These are phyloP conservation scores for Pseudopyricularia cyperi DNA, from an alignment of 2,329 filamentous ascomycete species.

Conservation along the genomic window DNA sequence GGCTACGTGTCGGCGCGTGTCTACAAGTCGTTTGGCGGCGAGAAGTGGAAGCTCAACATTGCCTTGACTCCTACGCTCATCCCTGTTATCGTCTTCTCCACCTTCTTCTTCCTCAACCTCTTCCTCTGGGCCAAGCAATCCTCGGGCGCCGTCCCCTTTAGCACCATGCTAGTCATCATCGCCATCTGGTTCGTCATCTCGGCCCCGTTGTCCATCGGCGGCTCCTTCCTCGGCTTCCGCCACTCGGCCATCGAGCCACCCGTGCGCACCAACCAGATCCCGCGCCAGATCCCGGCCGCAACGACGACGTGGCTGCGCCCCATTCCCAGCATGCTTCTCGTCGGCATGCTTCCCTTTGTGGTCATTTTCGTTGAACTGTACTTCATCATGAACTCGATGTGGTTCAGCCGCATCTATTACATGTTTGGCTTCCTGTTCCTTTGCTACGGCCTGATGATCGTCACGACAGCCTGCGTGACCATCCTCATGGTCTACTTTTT, in stretches of 20 bases:
- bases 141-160: slow-evolving; percentile 88
- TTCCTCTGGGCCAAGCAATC: slow-evolving; percentile 92
- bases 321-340: slow-evolving; percentile 80
- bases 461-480: slow-evolving; percentile 84
- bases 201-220: slow-evolving; percentile 76
- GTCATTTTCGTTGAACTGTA: slow-evolving; percentile 98
- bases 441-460: slow-evolving; percentile 94
- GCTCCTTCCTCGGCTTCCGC: slow-evolving; percentile 89
- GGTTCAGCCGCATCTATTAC: slow-evolving; percentile 98
- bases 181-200: slow-evolving; percentile 96
- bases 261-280: slow-evolving; percentile 94
- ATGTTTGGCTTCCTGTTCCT: slow-evolving; percentile 99
- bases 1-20: slow-evolving; percentile 79
- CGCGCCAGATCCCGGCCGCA: slow-evolving; percentile 76
- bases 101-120: slow-evolving; percentile 88
- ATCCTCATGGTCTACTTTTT: slow-evolving; percentile 93
- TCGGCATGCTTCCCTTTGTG: slow-evolving; percentile 85
- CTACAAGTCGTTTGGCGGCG: slow-evolving; percentile 92
- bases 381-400: slow-evolving; percentile 98
- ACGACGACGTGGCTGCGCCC: slow-evolving; percentile 74
- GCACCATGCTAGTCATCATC: slow-evolving; percentile 89
- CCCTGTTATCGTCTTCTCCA: slow-evolving; percentile 71
- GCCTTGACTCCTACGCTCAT: slow-evolving; percentile 74
- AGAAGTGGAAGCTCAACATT: slow-evolving; percentile 92
- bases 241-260: slow-evolving; percentile 59